Evolutionary conservation across 2,329 filamentous ascomycete genomes (phyloP), one percentile per base, ranked within the genome.

Genomic region (Xylaria multiplex): DNA sequence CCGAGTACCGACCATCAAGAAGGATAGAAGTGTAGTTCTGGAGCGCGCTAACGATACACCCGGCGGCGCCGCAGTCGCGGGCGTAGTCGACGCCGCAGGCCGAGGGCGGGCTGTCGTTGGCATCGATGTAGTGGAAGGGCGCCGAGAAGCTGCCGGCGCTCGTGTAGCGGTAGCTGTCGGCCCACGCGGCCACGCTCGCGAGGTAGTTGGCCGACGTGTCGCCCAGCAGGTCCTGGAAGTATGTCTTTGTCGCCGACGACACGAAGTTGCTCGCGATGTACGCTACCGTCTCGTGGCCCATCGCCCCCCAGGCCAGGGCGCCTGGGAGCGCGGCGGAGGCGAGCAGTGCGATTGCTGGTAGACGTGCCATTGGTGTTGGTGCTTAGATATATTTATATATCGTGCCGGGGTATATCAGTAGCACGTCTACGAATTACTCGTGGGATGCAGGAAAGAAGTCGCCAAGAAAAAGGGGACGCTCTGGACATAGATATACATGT

Each of bases 1-100:
- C 70, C 62, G 69, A 74, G 22, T 72, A 69, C 46, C 71, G 64
- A 6, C 69, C 71, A 37, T 74, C 71, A 2, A 76, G 68, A 19
- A 78, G 56, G 22, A 73, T 75, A 3, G 62, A 67, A 1, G 77
- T 79, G 56, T 79, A 80, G 66, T 80, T 81, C 70, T 78, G 74
- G 13, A 82, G 79, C 4, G 87, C 86, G 65, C 79, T 85, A 62
- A 91, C 83, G 52, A 91, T 81, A 78, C 89, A 91, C n/a, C 88
- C 88, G 11, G 78, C 80, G 9, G 77, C 78, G 67, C 86, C 86
- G 80, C 88, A 91, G 78, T 91, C 89, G 60, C 89, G 85, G 27
- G 81, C 79, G 64, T 84, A 83, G 71, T 86, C 82, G 69, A 91
- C 84, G 66, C 81, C 82, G 79, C 89, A 91, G 52, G 77, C 80